Conservation (phyloP, 176 grass and related monocot genomes). For the Rhipidocladum racemiflorum region DNA sequence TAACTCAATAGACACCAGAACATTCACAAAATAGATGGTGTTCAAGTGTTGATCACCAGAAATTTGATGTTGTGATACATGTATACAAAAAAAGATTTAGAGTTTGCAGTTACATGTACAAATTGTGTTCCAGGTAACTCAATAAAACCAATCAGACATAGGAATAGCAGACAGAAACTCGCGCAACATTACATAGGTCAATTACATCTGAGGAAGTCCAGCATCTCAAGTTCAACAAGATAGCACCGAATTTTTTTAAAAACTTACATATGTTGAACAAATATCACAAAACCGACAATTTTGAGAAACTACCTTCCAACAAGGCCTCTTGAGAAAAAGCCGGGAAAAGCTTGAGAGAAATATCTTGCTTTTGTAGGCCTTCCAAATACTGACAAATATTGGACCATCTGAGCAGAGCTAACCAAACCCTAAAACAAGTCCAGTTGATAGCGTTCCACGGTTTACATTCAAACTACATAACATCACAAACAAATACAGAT, state of each 20-base stretch:
- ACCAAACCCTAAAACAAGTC: slow-evolving; percentile 51
- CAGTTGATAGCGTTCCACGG: not conserved
- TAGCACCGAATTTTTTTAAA: not conserved
- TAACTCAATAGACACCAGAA: not conserved
- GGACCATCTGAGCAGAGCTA: slow-evolving; percentile 69
- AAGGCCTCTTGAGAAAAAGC: slow-evolving; percentile 59
- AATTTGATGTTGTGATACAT: not conserved
- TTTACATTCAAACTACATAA: not conserved
- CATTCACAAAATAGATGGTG: not conserved
- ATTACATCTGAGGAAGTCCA: not conserved
- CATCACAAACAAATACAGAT: not conserved
- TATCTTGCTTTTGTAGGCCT: slow-evolving; percentile 62
- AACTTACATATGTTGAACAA: not conserved
- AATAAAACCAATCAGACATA: not conserved
- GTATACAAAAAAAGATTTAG: not conserved
- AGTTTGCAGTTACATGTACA: not conserved
- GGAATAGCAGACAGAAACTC: not conserved
- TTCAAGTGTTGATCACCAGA: not conserved
- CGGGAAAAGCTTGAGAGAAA: slow-evolving; percentile 59
- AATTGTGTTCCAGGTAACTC: not conserved
- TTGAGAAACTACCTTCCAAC: slow-evolving; percentile 56
- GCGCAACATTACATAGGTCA: not conserved
- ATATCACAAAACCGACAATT: not conserved
- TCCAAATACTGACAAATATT: slow-evolving; percentile 57
- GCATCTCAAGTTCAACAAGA: not conserved